These are phyloP conservation scores for Urochloa ruziziensis DNA, from an alignment of 176 grass and related monocot species.

Conservation along the genomic window DNA sequence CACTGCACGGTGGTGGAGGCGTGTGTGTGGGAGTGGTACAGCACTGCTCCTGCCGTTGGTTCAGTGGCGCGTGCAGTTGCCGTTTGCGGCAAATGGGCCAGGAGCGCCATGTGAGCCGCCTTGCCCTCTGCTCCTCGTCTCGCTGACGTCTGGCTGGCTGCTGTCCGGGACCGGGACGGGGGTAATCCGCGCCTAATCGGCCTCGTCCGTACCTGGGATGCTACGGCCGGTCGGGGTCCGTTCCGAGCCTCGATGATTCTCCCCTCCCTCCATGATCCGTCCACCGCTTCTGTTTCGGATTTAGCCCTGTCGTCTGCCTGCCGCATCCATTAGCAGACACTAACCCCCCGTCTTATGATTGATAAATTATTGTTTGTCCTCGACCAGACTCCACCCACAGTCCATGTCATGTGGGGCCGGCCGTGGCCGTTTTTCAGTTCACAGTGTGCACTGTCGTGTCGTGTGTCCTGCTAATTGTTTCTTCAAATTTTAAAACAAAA, in stretches of 20 bases:
- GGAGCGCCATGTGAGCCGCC: conserved; percentile 17
- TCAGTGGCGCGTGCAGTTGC: conserved; percentile 11
- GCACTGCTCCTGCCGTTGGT: not conserved
- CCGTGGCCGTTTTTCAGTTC: too few species aligned
- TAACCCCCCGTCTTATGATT: conserved; percentile 27
- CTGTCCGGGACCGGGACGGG: not conserved
- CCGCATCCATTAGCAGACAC: conserved; percentile 21
- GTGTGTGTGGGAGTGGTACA: not conserved
- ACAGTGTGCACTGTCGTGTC: too few species aligned
- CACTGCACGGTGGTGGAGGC: not conserved
- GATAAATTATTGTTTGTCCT: not conserved
- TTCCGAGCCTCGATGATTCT: not conserved
- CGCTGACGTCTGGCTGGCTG: conserved; percentile 2
- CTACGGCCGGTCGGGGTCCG: not conserved
- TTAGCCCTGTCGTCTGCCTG: not conserved
- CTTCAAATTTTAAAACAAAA: too few species aligned
- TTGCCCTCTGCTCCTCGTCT: not conserved
- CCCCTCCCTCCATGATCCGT: not conserved
- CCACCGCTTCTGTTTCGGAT: conserved; percentile 35
- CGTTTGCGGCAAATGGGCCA: conserved; percentile 1
- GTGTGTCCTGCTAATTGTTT: too few species aligned
- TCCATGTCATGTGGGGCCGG: not conserved
- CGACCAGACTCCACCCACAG: not conserved
- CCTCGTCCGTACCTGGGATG: not conserved
- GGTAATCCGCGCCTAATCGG: not conserved